Conservation (phyloP, 768 basidiomycete genomes). For the Rhodocollybia butyracea region DNA sequence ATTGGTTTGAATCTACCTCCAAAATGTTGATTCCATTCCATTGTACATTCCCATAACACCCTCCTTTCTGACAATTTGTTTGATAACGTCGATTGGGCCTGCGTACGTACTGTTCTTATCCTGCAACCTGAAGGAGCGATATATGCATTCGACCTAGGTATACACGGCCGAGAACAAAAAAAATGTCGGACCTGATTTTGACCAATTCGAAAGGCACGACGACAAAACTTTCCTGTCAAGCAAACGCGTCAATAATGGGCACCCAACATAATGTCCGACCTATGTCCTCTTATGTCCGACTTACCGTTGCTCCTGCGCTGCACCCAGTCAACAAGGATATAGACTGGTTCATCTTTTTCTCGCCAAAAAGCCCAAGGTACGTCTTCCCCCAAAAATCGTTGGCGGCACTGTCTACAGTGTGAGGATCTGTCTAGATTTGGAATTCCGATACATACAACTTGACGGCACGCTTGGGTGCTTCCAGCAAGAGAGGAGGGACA, state of each 20-base stretch:
- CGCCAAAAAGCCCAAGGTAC: slow-evolving; percentile 57
- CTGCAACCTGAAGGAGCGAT: slow-evolving; percentile 59
- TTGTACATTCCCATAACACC: slow-evolving; percentile 85
- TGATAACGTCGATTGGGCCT: slow-evolving; percentile 90
- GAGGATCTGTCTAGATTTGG: slow-evolving; percentile 10
- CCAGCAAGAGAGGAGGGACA: slow-evolving; percentile 91
- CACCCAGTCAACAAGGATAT: slow-evolving; percentile 91
- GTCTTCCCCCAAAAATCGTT: slow-evolving; percentile 97
- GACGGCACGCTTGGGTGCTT: slow-evolving; percentile 97
- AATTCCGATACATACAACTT: slow-evolving; percentile 65
- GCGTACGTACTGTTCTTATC: slow-evolving; percentile 89
- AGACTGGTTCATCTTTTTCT: slow-evolving; percentile 81
- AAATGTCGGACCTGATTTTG: slow-evolving; percentile 75
- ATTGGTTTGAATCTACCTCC: slow-evolving; percentile 61
- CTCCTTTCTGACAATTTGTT: slow-evolving; percentile 70
- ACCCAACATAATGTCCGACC: background rate
- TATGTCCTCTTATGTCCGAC: slow-evolving; percentile 6
- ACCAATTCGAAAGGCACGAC: slow-evolving; percentile 97
- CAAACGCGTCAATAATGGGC: too few relatives aligned
- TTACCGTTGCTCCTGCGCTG: slow-evolving; percentile 84
- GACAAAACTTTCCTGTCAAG: slow-evolving; percentile 86
- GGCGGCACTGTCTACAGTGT: slow-evolving; percentile 70
- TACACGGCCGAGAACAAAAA: background rate
- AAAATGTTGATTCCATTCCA: slow-evolving; percentile 97
- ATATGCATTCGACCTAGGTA: background rate